Evolutionary conservation across 352 stramenopile genomes (phyloP).

Genomic region (Phytophthora melonis): DNA sequence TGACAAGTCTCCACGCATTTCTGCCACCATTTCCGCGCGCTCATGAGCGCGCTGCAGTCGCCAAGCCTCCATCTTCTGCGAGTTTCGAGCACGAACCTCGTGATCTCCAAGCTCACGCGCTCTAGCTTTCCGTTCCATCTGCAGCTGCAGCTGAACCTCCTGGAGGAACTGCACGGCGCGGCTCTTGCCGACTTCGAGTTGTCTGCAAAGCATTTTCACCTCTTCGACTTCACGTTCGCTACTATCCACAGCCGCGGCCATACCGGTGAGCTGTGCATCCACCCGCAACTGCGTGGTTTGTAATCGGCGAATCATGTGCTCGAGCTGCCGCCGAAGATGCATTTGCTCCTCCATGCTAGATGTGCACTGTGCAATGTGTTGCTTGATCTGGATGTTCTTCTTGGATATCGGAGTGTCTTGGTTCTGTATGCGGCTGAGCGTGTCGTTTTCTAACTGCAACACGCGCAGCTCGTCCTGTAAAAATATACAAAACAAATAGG

Average conservation of each 20-base stretch:
- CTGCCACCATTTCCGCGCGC: constrained; percentile 76
- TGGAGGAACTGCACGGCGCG: constrained; percentile 80
- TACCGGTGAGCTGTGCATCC: constrained; percentile 71
- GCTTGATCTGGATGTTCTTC: constrained; percentile 71
- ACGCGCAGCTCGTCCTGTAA: constrained; percentile 73
- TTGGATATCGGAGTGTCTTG: constrained; percentile 82
- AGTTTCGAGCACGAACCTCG: constrained; percentile 82
- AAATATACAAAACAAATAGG: neutral
- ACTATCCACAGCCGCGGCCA: constrained; percentile 71
- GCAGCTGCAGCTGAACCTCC: constrained; percentile 80
- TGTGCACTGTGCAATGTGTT: constrained; percentile 77
- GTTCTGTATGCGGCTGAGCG: constrained; percentile 77
- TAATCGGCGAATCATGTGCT: constrained; percentile 85
- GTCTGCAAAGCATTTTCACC: constrained; percentile 76
- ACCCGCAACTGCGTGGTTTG: constrained; percentile 80
- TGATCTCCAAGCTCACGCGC: constrained; percentile 77
- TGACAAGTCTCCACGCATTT: constrained; percentile 78
- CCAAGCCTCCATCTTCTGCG: constrained; percentile 86
- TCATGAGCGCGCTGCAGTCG: constrained; percentile 75
- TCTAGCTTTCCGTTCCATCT: constrained; percentile 70
- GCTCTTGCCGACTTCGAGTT: constrained; percentile 82
- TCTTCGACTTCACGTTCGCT: constrained; percentile 76
- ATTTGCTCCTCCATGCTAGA: constrained; percentile 85
- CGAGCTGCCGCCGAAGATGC: constrained; percentile 71
- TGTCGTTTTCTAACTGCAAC: constrained; percentile 77